A percentile compares a stretch with the other conserved stretches of the same genome.
phyloP scores from a whole-genome alignment of 2,329 filamentous ascomycete species.

The Akanthomyces muscarius region DNA sequence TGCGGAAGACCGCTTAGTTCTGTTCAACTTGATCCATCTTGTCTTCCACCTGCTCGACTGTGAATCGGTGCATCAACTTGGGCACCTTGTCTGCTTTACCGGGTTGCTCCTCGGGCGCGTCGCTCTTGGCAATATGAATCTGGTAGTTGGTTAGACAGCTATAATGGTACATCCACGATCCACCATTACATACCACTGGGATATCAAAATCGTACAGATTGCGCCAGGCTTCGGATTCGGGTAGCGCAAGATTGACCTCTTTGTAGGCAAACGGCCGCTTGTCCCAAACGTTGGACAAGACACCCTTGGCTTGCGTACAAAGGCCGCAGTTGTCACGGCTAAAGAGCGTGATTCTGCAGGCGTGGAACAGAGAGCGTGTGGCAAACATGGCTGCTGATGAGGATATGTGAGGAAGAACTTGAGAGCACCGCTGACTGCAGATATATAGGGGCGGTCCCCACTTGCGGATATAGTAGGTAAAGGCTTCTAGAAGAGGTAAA shows the following conservation, averaged over 20 bases:
- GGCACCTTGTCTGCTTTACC: slow-evolving; percentile 54
- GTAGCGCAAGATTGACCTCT: slow-evolving; percentile 65
- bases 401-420: background rate
- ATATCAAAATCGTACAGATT: slow-evolving; percentile 77
- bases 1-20: slow-evolving; percentile 3
- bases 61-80: slow-evolving; percentile 78
- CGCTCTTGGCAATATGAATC: slow-evolving; percentile 61
- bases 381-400: slow-evolving; percentile 42
- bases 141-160: slow-evolving; percentile 24
- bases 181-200: slow-evolving; percentile 58
- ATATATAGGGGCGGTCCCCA: slow-evolving; percentile 6
- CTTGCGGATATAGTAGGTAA: background rate
- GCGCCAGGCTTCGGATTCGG: slow-evolving; percentile 61
- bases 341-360: slow-evolving; percentile 69
- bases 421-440: background rate
- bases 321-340: slow-evolving; percentile 68
- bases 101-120: slow-evolving; percentile 47
- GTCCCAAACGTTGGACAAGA: slow-evolving; percentile 66
- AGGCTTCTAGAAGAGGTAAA: background rate
- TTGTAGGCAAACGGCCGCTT: slow-evolving; percentile 61
- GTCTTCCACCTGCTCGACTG: slow-evolving; percentile 58
- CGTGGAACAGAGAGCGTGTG: slow-evolving; percentile 44
- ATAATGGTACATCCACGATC: background rate
- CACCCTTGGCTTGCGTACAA: slow-evolving; percentile 63
- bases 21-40: slow-evolving; percentile 61